phyloP scores from a whole-genome alignment of 2,329 filamentous ascomycete genomes.

The Aspergillus melleus region DNA sequence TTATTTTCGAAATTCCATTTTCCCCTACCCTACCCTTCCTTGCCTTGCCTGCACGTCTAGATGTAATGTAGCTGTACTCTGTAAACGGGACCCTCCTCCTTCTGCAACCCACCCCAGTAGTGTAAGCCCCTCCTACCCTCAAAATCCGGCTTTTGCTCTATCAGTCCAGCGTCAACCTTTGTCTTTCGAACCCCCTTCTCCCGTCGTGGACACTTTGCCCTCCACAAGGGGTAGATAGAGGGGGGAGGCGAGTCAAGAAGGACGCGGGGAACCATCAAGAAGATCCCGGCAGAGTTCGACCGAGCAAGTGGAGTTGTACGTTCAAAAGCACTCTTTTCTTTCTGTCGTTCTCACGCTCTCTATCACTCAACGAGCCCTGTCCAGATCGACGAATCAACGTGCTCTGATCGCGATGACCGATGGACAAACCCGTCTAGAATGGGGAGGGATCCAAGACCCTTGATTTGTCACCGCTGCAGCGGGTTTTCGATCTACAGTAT shows the following conservation, averaged over 20 bases:
- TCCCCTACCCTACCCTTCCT: conserved; percentile 1
- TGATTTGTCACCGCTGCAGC: conserved; percentile 39
- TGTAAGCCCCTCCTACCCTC: not conserved
- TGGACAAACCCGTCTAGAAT: conserved; percentile 8
- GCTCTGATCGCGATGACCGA: conserved; percentile 22
- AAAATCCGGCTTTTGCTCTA: not conserved
- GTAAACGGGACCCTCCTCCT: not conserved
- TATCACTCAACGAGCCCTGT: conserved; percentile 36
- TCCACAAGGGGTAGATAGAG: not conserved
- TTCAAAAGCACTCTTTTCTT: too few species aligned
- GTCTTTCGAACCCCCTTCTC: not conserved
- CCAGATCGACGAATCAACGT: conserved; percentile 34
- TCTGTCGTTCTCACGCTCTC: conserved; percentile 16
- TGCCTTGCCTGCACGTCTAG: not conserved
- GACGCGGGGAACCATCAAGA: conserved; percentile 22
- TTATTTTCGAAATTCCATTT: not conserved
- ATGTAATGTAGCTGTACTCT: too few species aligned
- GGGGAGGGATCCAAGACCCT: conserved; percentile 23
- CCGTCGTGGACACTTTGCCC: not conserved
- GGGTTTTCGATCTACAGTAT: conserved; percentile 27
- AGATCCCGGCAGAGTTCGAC: conserved; percentile 26
- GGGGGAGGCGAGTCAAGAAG: conserved; percentile 11
- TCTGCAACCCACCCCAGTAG: conserved; percentile 8
- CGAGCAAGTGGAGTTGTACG: conserved; percentile 2
- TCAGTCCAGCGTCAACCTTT: not conserved